Evolutionary conservation across 2,329 filamentous ascomycete genomes (phyloP).

Genomic region (Scytalidium lignicola): DNA sequence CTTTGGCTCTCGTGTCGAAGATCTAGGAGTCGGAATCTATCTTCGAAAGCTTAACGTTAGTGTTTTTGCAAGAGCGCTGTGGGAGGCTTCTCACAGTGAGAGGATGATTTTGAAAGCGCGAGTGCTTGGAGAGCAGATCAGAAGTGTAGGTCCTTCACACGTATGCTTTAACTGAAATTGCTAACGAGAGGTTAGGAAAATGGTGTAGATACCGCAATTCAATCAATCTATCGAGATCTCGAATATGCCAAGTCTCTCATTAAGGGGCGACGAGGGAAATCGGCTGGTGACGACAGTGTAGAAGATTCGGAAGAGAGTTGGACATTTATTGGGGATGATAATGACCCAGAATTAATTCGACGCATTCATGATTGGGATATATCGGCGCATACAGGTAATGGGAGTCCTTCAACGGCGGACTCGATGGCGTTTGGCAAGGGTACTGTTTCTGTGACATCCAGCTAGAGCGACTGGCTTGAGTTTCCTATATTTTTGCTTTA

Average conservation of each 20-base stretch:
- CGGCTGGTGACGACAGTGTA: constrained; percentile 41
- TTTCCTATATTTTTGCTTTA: neutral
- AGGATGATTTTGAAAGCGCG: constrained; percentile 87
- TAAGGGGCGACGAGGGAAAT: constrained; percentile 57
- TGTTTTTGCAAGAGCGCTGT: constrained; percentile 78
- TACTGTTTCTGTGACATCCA: neutral
- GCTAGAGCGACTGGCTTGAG: neutral
- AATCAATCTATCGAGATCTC: constrained; percentile 88
- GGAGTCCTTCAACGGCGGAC: neutral
- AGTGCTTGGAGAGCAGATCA: constrained; percentile 79
- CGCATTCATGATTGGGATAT: constrained; percentile 27
- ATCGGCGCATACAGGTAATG: constrained; percentile 12
- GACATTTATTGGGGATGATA: constrained; percentile 70
- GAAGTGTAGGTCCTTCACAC: constrained; percentile 56
- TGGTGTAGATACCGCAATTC: constrained; percentile 84
- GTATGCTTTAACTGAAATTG: neutral
- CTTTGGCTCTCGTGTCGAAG: constrained; percentile 84
- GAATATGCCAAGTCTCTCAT: constrained; percentile 87
- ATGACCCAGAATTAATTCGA: constrained; percentile 25
- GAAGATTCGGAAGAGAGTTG: constrained; percentile 77
- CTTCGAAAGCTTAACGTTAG: constrained; percentile 86
- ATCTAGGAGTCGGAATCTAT: constrained; percentile 86
- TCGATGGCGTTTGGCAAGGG: neutral
- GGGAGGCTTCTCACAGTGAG: constrained; percentile 85
- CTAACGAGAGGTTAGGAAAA: constrained; percentile 60